Evolutionary conservation across 2,329 filamentous ascomycete species (phyloP).

Genomic region (Drechmeria coniospora): DNA sequence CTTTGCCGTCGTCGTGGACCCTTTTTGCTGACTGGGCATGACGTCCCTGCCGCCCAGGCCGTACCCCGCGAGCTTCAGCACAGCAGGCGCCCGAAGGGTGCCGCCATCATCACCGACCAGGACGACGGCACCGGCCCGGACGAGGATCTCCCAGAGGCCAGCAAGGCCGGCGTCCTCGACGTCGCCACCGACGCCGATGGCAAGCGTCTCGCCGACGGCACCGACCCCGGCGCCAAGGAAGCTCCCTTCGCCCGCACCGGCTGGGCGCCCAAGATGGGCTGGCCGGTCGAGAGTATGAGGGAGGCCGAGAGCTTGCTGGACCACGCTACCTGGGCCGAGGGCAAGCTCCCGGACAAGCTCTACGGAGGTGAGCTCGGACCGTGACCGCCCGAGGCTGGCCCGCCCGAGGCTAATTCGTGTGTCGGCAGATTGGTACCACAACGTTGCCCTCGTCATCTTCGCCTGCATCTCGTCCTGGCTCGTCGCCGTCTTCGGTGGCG

Average conservation of each 20-base stretch:
- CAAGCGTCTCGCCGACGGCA: slow-evolving; percentile 31
- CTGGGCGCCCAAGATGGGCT: slow-evolving; percentile 79
- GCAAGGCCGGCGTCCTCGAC: slow-evolving; percentile 52
- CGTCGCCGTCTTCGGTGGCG: slow-evolving; percentile 75
- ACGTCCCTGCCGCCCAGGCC: slow-evolving; percentile 17
- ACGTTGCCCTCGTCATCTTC: slow-evolving; percentile 85
- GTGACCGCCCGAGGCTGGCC: neutral
- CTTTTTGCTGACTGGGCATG: slow-evolving; percentile 1
- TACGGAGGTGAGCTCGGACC: slow-evolving; percentile 52
- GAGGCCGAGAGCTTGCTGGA: slow-evolving; percentile 60
- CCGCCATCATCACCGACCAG: slow-evolving; percentile 64
- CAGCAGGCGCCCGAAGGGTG: slow-evolving; percentile 34
- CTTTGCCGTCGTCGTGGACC: no score
- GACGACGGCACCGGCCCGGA: slow-evolving; percentile 53
- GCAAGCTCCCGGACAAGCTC: slow-evolving; percentile 71
- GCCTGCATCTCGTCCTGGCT: slow-evolving; percentile 85
- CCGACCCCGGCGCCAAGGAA: slow-evolving; percentile 37
- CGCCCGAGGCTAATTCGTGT: slow-evolving; percentile 3
- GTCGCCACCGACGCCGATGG: slow-evolving; percentile 33
- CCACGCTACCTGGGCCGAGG: slow-evolving; percentile 76
- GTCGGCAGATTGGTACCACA: slow-evolving; percentile 88
- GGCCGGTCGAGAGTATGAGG: slow-evolving; percentile 39
- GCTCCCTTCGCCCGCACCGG: slow-evolving; percentile 42
- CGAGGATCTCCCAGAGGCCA: slow-evolving; percentile 65
- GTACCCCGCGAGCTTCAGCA: slow-evolving; percentile 22